These are phyloP conservation scores for Nicotiana noctiflora DNA, from an alignment of 257 asterid genomes.

Conservation along the genomic window DNA sequence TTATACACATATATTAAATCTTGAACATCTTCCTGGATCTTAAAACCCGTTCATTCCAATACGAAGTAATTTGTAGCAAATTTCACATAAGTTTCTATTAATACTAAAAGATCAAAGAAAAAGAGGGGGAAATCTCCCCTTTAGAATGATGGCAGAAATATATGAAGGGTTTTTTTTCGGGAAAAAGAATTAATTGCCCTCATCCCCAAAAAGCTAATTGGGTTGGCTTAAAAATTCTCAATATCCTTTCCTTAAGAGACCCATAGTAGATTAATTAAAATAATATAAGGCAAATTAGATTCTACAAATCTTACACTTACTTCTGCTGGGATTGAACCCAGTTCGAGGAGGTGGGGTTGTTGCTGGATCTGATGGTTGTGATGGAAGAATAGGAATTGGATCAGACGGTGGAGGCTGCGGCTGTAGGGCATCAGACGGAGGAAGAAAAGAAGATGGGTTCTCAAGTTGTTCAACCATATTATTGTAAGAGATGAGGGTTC, in stretches of 20 bases:
- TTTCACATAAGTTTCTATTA: background rate
- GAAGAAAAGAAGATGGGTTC: constrained; percentile 54
- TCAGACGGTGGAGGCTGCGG: constrained; percentile 24
- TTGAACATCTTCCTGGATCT: too few species aligned
- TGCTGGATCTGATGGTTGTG: constrained; percentile 22
- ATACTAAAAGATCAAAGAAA: background rate
- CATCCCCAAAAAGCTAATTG: background rate
- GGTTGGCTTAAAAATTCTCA: background rate
- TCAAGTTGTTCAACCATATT: constrained; percentile 37
- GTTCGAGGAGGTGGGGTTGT: constrained; percentile 30
- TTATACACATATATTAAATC: too few species aligned
- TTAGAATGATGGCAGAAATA: background rate
- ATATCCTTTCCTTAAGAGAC: background rate
- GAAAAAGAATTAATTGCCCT: background rate
- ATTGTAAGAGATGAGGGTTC: background rate
- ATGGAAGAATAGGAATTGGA: constrained; percentile 11
- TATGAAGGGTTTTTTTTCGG: too few species aligned
- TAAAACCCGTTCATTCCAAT: background rate
- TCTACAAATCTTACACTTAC: constrained; percentile 23
- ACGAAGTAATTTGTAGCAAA: background rate
- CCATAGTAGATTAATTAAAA: background rate
- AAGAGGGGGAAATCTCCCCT: background rate
- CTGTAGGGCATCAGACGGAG: constrained; percentile 50
- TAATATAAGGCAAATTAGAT: background rate
- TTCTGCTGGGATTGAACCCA: constrained; percentile 68